Conservation (phyloP, 805 yeast species). For the Wickerhamomyces silvicola region DNA sequence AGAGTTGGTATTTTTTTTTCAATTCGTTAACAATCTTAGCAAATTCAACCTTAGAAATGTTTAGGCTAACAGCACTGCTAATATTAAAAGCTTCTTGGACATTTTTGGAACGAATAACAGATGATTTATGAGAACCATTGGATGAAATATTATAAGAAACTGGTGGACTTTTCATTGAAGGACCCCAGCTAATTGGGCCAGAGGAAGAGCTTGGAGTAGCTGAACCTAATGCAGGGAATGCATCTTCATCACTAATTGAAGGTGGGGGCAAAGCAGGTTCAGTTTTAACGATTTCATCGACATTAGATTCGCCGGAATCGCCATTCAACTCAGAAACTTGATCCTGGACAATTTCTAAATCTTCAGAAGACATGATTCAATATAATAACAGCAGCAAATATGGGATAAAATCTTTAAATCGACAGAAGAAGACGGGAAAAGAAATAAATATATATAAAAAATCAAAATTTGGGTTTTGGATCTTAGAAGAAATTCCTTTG, state of each 20-base stretch:
- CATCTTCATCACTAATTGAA: constrained; percentile 44
- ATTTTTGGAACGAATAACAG: constrained; percentile 46
- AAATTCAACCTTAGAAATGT: constrained; percentile 58
- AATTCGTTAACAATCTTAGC: constrained; percentile 58
- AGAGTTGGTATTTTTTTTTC: constrained; percentile 54
- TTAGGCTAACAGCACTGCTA: constrained; percentile 60
- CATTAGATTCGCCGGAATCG: constrained; percentile 2
- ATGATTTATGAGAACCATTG: constrained; percentile 5
- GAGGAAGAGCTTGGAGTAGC: constrained; percentile 28
- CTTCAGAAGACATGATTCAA: too few relatives aligned
- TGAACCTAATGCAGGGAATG: constrained; percentile 63
- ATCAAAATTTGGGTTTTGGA: too few relatives aligned
- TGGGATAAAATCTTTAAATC: too few relatives aligned
- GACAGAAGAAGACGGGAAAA: too few relatives aligned
- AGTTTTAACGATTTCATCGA: constrained; percentile 8
- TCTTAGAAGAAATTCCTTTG: too few relatives aligned
- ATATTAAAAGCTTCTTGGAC: constrained; percentile 78
- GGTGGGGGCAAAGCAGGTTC: constrained; percentile 23
- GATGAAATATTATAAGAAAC: constrained; percentile 5
- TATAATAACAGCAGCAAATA: too few relatives aligned
- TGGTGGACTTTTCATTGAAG: constrained; percentile 34
- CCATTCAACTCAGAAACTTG: not conserved
- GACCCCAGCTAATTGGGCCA: constrained; percentile 34
- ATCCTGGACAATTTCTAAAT: constrained; percentile 7
- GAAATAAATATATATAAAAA: too few relatives aligned